phyloP scores from a whole-genome alignment of 2,329 filamentous ascomycete species.

The Tolypocladium capitatum region DNA sequence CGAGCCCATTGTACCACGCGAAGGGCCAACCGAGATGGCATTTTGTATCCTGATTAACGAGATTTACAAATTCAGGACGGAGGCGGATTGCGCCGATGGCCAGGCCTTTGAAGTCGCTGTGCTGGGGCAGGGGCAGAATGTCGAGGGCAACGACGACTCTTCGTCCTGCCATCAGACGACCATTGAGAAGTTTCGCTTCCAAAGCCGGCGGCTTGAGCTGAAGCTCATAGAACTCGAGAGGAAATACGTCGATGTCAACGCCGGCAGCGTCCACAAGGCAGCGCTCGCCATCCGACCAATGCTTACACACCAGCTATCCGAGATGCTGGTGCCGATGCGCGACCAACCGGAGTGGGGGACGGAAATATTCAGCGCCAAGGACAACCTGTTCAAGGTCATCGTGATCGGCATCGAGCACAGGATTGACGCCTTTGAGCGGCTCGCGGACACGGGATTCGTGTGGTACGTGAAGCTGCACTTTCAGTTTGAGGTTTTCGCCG shows the following conservation, averaged over 20 bases:
- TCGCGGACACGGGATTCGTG: slow-evolving; percentile 33
- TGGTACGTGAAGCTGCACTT: slow-evolving; percentile 44
- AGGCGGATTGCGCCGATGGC: slow-evolving; percentile 26
- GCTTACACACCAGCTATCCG: slow-evolving; percentile 34
- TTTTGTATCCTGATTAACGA: slow-evolving; percentile 39
- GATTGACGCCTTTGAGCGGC: slow-evolving; percentile 27
- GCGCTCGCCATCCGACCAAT: slow-evolving; percentile 33
- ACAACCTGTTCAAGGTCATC: slow-evolving; percentile 43
- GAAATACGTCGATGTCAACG: slow-evolving; percentile 35
- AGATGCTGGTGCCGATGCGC: slow-evolving; percentile 32
- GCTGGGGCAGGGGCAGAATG: slow-evolving; percentile 30
- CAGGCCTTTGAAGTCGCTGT: slow-evolving; percentile 37
- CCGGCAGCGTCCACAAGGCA: slow-evolving; percentile 38
- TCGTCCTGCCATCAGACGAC: slow-evolving; percentile 3
- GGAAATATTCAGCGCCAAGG: slow-evolving; percentile 34
- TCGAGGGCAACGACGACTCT: slow-evolving; percentile 14
- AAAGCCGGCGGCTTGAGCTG: slow-evolving; percentile 28
- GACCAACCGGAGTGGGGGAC: slow-evolving; percentile 35
- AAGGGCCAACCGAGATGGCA: slow-evolving; percentile 49
- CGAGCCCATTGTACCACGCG: slow-evolving; percentile 35
- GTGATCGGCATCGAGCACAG: slow-evolving; percentile 35
- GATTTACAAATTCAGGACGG: slow-evolving; percentile 35
- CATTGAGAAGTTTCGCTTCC: slow-evolving; percentile 27
- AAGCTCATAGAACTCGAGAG: slow-evolving; percentile 32
- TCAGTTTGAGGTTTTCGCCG: slow-evolving; percentile 41